phyloP scores from a whole-genome alignment of 2,329 filamentous ascomycete genomes.

The Dactylellina leptospora region DNA sequence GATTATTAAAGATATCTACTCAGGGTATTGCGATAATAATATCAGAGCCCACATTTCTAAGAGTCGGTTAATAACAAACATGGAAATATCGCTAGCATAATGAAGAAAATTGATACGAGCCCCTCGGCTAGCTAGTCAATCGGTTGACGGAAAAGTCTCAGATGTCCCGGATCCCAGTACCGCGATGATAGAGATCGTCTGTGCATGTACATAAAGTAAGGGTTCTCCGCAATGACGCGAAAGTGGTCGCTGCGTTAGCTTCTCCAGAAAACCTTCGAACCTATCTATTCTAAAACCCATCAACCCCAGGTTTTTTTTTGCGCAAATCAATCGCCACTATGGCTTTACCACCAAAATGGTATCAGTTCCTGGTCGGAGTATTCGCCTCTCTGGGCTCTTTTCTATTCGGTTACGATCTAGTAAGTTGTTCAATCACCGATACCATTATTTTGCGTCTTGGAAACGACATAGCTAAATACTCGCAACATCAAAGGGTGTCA shows the following conservation, averaged over 20 bases:
- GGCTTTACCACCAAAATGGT: slow-evolving; percentile 63
- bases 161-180: no score
- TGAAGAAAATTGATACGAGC: no score
- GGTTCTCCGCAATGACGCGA: slow-evolving; percentile 31
- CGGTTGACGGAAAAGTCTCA: no score
- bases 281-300: background rate
- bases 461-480: background rate
- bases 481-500: slow-evolving; percentile 48
- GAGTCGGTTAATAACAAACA: no score
- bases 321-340: slow-evolving; percentile 57
- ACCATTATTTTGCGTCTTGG: background rate
- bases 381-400: slow-evolving; percentile 69
- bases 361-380: slow-evolving; percentile 66
- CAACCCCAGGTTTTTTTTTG: background rate
- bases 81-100: no score
- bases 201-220: slow-evolving; percentile 31
- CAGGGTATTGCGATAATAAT: no score
- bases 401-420: slow-evolving; percentile 68
- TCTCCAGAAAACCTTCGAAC: background rate
- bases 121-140: no score
- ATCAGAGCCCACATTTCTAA: no score
- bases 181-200: no score
- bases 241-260: background rate
- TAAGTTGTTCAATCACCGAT: slow-evolving; percentile 58
- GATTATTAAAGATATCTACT: slow-evolving; percentile 2